Percentiles rank a stretch among this genome's conserved stretches.
Conservation (phyloP, 1,284 basidiomycete genomes). For the Trichosporon sp. region DNA sequence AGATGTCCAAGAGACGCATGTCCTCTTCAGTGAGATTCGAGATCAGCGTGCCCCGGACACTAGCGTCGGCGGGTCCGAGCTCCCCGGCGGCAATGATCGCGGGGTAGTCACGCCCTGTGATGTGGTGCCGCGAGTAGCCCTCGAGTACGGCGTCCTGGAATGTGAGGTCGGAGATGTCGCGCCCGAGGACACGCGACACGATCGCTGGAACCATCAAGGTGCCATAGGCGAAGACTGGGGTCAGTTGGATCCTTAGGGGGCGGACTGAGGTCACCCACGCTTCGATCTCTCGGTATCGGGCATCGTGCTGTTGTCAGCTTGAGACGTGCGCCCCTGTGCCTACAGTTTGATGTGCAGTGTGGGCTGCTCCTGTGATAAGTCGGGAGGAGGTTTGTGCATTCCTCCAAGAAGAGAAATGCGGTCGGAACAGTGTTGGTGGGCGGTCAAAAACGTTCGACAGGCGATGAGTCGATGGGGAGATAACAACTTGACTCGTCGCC, state of each 20-base stretch:
- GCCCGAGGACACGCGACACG: slow-evolving; percentile 59
- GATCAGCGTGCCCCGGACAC: slow-evolving; percentile 66
- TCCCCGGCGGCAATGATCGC: slow-evolving; percentile 54
- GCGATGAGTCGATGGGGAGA: background rate
- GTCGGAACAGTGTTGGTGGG: background rate
- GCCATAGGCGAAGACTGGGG: slow-evolving; percentile 75
- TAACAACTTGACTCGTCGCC: background rate
- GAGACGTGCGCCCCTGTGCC: background rate
- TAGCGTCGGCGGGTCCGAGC: slow-evolving; percentile 49
- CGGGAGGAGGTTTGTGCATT: background rate
- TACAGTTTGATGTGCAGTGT: background rate
- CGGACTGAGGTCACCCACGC: background rate
- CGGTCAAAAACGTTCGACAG: background rate
- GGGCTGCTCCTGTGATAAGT: background rate
- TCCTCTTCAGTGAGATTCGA: slow-evolving; percentile 59
- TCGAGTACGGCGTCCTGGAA: slow-evolving; percentile 58
- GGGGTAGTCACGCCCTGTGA: slow-evolving; percentile 65
- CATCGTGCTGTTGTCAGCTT: slow-evolving; percentile 12
- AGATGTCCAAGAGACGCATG: slow-evolving; percentile 60
- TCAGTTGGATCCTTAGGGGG: slow-evolving; percentile 6
- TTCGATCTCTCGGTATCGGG: slow-evolving; percentile 3
- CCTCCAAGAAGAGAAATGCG: background rate
- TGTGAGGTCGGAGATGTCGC: slow-evolving; percentile 55
- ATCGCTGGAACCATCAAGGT: slow-evolving; percentile 70
- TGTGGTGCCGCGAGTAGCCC: slow-evolving; percentile 71